Evolutionary conservation across 495 filamentous ascomycete species (phyloP).

Genomic region (Neurospora pannonica): DNA sequence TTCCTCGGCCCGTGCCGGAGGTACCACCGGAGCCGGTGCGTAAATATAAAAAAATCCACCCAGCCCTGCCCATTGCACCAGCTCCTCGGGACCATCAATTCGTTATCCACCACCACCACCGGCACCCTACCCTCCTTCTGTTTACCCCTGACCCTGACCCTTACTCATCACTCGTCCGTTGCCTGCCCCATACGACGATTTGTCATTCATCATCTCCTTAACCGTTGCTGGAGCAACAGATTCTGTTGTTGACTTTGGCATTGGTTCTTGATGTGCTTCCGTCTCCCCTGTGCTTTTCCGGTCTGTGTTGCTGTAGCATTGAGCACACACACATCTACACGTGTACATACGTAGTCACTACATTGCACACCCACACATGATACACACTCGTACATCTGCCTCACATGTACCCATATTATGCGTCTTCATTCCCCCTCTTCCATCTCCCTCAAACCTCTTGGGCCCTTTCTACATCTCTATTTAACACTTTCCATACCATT

Average conservation of each 20-base stretch:
- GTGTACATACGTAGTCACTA: background rate
- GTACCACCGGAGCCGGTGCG: constrained; percentile 85
- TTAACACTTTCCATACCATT: no score
- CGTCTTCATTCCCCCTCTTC: no score
- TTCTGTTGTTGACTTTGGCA: background rate
- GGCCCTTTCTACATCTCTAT: no score
- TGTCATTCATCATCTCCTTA: background rate
- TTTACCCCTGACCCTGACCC: background rate
- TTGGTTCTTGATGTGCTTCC: background rate
- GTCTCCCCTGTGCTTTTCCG: background rate
- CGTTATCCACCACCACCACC: background rate
- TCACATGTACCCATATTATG: no score
- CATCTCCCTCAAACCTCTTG: no score
- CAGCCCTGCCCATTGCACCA: background rate
- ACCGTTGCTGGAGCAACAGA: background rate
- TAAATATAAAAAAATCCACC: background rate
- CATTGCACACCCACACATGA: no score
- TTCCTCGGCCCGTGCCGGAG: constrained; percentile 63
- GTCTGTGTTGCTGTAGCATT: background rate
- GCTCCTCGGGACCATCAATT: background rate
- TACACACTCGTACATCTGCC: no score
- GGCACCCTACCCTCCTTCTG: background rate
- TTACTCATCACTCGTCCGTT: background rate
- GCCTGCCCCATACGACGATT: background rate
- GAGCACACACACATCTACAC: background rate